Conservation (phyloP, 176 grass and related monocot genomes). For the Bonia amplexicaulis region DNA sequence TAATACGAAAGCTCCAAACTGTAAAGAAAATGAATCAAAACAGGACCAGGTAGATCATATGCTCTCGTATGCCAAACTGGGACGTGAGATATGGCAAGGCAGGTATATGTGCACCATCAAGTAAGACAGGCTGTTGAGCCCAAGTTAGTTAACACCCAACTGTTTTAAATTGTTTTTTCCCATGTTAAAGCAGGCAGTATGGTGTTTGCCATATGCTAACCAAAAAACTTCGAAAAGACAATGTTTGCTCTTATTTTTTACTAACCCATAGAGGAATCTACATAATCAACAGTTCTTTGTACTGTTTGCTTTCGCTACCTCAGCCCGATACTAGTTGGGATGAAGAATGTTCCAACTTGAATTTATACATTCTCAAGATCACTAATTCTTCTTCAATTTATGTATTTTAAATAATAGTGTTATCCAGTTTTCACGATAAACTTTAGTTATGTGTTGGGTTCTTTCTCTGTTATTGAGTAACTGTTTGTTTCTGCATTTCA, state of each 20-base stretch:
- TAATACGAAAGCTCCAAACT: background rate
- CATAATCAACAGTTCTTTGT: background rate
- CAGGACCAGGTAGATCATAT: background rate
- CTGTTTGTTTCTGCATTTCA: background rate
- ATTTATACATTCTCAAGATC: conserved; percentile 1
- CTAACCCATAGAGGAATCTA: background rate
- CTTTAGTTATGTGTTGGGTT: background rate
- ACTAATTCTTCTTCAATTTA: background rate
- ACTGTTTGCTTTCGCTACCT: background rate
- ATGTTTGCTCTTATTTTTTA: background rate
- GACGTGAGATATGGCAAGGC: background rate
- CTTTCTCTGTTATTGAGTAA: background rate
- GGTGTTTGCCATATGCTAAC: background rate
- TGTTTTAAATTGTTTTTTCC: background rate
- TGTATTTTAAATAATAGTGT: conserved; percentile 2
- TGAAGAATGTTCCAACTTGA: background rate
- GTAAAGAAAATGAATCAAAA: background rate
- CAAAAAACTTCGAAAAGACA: background rate
- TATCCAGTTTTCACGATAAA: background rate
- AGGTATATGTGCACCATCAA: background rate
- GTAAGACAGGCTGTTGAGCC: background rate
- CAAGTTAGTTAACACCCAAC: background rate
- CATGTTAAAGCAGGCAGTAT: conserved; percentile 8
- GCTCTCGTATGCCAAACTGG: background rate
- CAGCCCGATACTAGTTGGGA: background rate